These are phyloP conservation scores for Pythium rhizo-oryzae DNA, from an alignment of 352 stramenopile species.

Conservation along the genomic window DNA sequence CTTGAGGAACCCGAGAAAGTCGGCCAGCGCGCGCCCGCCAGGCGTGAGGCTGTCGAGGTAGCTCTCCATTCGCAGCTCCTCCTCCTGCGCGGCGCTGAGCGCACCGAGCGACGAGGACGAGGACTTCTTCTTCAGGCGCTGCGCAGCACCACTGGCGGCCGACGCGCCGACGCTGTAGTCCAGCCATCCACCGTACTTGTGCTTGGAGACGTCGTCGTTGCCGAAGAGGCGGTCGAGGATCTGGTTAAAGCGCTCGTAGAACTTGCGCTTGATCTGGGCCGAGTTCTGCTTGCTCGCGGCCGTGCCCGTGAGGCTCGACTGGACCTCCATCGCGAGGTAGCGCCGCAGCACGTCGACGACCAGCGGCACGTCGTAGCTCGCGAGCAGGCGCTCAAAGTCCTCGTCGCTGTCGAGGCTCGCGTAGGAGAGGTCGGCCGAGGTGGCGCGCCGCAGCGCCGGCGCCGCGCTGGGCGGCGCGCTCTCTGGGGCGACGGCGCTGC, in stretches of 20 bases:
- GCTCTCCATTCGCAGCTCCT: constrained; percentile 51
- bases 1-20: constrained; percentile 58
- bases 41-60: constrained; percentile 51
- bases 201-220: constrained; percentile 71
- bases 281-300: constrained; percentile 73
- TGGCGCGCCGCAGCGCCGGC: constrained; percentile 17
- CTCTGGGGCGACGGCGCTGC: background rate
- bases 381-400: constrained; percentile 67
- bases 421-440: constrained; percentile 25
- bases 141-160: constrained; percentile 5
- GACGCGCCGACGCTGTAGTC: constrained; percentile 68
- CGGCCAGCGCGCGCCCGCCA: constrained; percentile 57
- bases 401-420: constrained; percentile 61
- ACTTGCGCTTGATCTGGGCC: constrained; percentile 76
- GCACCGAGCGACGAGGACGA: constrained; percentile 38
- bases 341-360: constrained; percentile 63
- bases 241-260: constrained; percentile 89
- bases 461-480: background rate
- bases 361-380: constrained; percentile 66
- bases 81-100: constrained; percentile 39
- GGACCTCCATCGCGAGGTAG: constrained; percentile 71
- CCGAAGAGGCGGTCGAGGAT: constrained; percentile 81
- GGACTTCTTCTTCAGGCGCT: constrained; percentile 46
- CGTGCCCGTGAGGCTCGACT: constrained; percentile 50
- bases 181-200: constrained; percentile 83